Conservation (phyloP, 2,329 filamentous ascomycete genomes). For the Penicillium sp. region DNA sequence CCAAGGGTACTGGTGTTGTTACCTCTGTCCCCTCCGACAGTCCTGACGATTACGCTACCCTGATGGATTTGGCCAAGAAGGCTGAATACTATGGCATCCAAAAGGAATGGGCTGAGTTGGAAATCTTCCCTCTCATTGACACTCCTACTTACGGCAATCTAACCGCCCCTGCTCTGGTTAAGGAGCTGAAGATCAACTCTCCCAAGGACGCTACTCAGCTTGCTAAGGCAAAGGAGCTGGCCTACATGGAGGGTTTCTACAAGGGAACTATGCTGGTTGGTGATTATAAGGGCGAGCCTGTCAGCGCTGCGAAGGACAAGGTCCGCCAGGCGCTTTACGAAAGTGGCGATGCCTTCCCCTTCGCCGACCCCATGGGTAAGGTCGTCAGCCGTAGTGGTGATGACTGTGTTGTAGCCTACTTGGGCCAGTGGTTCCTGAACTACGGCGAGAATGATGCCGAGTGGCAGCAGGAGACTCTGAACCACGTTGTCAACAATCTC, state of each 20-base stretch:
- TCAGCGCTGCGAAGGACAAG: constrained; percentile 82
- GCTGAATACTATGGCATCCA: constrained; percentile 93
- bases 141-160: constrained; percentile 86
- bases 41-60: constrained; percentile 89
- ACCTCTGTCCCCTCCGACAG: constrained; percentile 95
- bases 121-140: constrained; percentile 84
- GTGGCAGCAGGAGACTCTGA: constrained; percentile 75
- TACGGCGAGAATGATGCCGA: constrained; percentile 79
- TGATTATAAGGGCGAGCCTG: constrained; percentile 81
- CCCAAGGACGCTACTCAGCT: constrained; percentile 92
- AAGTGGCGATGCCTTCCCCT: constrained; percentile 77
- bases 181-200: constrained; percentile 93
- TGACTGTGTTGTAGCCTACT: constrained; percentile 85
- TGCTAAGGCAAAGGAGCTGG: constrained; percentile 89
- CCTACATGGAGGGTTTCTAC: constrained; percentile 97
- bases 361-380: constrained; percentile 87
- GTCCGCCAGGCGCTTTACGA: constrained; percentile 77
- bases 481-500: constrained; percentile 69
- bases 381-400: constrained; percentile 88
- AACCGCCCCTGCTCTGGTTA: constrained; percentile 77
- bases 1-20: constrained; percentile 95
- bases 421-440: constrained; percentile 98
- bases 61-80: constrained; percentile 88
- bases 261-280: constrained; percentile 87
- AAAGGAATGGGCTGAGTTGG: constrained; percentile 91